Percentiles rank a stretch among this genome's conserved stretches.
These are phyloP conservation scores for Penicillium sp. DNA, from an alignment of 2,329 filamentous ascomycete genomes.

Conservation along the genomic window DNA sequence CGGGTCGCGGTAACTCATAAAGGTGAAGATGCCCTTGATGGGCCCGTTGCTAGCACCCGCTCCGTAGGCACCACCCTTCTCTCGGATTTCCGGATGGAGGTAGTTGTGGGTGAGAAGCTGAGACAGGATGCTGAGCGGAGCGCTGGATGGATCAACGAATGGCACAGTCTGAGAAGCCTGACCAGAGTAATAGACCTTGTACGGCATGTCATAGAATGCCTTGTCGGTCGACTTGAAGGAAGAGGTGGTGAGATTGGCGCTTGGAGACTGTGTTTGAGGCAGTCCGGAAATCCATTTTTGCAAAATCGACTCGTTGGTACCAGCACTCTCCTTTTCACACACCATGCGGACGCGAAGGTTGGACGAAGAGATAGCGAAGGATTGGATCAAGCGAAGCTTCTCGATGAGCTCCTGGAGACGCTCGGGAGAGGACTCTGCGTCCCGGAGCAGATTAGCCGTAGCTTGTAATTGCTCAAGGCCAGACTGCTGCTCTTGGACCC, in stretches of 20 bases:
- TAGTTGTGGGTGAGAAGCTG: slow-evolving; percentile 94
- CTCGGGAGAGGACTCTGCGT: slow-evolving; percentile 60
- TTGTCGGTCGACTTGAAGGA: slow-evolving; percentile 45
- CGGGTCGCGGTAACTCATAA: slow-evolving; percentile 94
- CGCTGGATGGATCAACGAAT: slow-evolving; percentile 65
- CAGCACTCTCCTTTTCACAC: slow-evolving; percentile 66
- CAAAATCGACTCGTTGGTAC: slow-evolving; percentile 62
- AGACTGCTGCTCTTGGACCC: slow-evolving; percentile 71
- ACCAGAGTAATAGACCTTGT: slow-evolving; percentile 92
- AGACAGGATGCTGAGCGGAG: slow-evolving; percentile 76
- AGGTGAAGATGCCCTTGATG: slow-evolving; percentile 77
- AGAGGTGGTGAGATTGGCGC: slow-evolving; percentile 23
- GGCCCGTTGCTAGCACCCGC: slow-evolving; percentile 76
- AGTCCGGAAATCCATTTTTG: slow-evolving; percentile 59
- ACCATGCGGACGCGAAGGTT: slow-evolving; percentile 73
- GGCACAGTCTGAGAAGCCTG: slow-evolving; percentile 73
- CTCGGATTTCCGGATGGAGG: slow-evolving; percentile 90
- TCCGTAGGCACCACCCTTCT: slow-evolving; percentile 94
- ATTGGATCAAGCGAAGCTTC: slow-evolving; percentile 78
- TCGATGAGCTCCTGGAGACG: slow-evolving; percentile 64
- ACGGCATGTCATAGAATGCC: slow-evolving; percentile 86
- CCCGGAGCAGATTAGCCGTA: slow-evolving; percentile 61
- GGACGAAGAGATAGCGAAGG: slow-evolving; percentile 59
- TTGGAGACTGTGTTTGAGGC: slow-evolving; percentile 40
- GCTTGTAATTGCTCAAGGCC: slow-evolving; percentile 86